Base-by-base conservation (phyloP, 1,284 basidiomycete genomes). In the Tilletia setariae region DNA sequence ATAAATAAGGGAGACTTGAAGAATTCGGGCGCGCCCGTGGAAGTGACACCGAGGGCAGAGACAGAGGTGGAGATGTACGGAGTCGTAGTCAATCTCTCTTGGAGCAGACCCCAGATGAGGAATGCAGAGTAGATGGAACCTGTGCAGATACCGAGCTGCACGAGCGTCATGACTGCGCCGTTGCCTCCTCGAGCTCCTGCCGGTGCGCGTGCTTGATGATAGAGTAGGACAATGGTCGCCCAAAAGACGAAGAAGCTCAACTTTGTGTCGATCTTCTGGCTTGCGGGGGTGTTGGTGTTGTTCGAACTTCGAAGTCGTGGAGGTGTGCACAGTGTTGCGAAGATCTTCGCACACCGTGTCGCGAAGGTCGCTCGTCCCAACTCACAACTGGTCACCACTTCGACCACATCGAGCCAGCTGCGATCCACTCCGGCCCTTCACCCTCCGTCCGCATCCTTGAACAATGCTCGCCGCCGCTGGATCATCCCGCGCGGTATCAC, bases 1-100 rank as follows among this genome's bases (percentile, higher is more conserved):
- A 97, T 87, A 80, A 95, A 91, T 23, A 95, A 85, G 0, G 92
- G 89, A 1, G 42, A 46, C 40, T 43, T 43, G 42, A 46, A 63
- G 42, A 28, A 63, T 21, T 43, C 64, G 43, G 64, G 30, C 1
- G 44, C 21, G 44, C n/a, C 35, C 21, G 63, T 11, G 40, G 42
- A 42, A 16, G 47, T 16, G 44, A 19, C 30, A 40, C 35, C 35
- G 35, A 40, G 35, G 4, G 35, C 35, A 11, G 35, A 40, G 35
- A 40, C 35, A 11, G 35, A 6, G 35, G 6, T 40, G 64, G 9
- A 21, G 9, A 53, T 25, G 49, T 81, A 82, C 19, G 72, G 75
- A 23, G 79, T 79, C 61, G 79, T 81, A 30, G 79, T 79, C 42
- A 82, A 64, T 67, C 80, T 69, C 70, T 82, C 81, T 63, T 82